These are phyloP conservation scores for Raffaelea albimanens DNA, from an alignment of 2,329 filamentous ascomycete species.

Conservation along the genomic window DNA sequence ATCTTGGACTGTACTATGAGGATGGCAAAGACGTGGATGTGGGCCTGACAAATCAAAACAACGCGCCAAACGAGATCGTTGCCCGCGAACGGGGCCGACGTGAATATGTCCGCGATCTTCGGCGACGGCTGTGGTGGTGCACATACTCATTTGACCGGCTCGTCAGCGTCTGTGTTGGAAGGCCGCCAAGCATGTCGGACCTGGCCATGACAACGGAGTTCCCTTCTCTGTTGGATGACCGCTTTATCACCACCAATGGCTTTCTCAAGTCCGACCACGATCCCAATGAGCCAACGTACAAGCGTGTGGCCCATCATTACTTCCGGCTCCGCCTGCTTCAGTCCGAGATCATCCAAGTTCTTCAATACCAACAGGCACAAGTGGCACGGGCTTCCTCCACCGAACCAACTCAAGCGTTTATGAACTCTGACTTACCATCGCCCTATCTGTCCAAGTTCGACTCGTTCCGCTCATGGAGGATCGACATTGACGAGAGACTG, in stretches of 20 bases:
- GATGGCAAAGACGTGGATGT: slow-evolving; percentile 61
- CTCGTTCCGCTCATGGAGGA: slow-evolving; percentile 80
- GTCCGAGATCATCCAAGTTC: slow-evolving; percentile 87
- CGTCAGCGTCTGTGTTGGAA: slow-evolving; percentile 85
- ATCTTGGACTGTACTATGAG: slow-evolving; percentile 87
- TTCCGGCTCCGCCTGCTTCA: slow-evolving; percentile 81
- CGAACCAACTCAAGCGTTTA: slow-evolving; percentile 53
- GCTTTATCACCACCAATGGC: slow-evolving; percentile 73
- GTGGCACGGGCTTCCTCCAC: slow-evolving; percentile 60
- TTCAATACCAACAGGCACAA: slow-evolving; percentile 86
- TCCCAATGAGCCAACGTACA: slow-evolving; percentile 66
- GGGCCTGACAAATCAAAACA: slow-evolving; percentile 41
- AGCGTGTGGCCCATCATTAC: slow-evolving; percentile 85
- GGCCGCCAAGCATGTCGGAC: slow-evolving; percentile 92
- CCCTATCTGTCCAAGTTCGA: slow-evolving; percentile 78
- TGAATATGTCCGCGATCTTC: slow-evolving; percentile 78
- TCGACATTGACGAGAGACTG: slow-evolving; percentile 74
- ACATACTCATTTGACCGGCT: slow-evolving; percentile 93
- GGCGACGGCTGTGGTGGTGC: slow-evolving; percentile 90
- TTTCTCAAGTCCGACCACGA: slow-evolving; percentile 53
- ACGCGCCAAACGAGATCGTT: slow-evolving; percentile 26
- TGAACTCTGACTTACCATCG: slow-evolving; percentile 70
- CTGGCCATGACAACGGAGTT: slow-evolving; percentile 94
- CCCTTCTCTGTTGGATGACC: slow-evolving; percentile 79
- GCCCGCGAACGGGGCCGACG: slow-evolving; percentile 52